phyloP scores from a whole-genome alignment of 176 grass and related monocot genomes.

The Neostapfia colusana region DNA sequence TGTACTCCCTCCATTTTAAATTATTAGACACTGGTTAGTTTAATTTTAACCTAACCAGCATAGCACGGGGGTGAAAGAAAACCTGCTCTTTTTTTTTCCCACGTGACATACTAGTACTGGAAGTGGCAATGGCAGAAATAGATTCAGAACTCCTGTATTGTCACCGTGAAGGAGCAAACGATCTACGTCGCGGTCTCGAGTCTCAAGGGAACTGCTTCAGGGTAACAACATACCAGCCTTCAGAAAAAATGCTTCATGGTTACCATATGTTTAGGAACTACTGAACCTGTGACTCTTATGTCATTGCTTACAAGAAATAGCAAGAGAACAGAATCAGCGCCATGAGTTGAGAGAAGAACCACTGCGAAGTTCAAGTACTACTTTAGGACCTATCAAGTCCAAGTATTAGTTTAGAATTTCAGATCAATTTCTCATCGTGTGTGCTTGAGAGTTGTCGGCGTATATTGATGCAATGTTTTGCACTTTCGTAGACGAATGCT shows the following conservation, averaged over 20 bases:
- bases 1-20: too few species aligned
- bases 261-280: conserved; percentile 30
- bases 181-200: conserved; percentile 4
- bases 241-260: conserved; percentile 24
- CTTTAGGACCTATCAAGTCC: not conserved
- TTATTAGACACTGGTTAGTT: too few species aligned
- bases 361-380: conserved; percentile 27
- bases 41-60: too few species aligned
- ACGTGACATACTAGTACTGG: not conserved
- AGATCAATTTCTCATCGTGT: not conserved
- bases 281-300: conserved; percentile 1
- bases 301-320: conserved; percentile 48
- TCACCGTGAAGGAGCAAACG: not conserved
- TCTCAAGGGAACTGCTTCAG: conserved; percentile 31
- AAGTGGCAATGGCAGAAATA: not conserved
- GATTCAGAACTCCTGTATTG: not conserved
- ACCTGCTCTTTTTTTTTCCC: not conserved
- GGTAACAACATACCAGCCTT: conserved; percentile 17
- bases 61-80: not conserved
- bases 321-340: conserved; percentile 12
- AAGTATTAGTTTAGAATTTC: conserved; percentile 24
- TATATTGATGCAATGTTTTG: not conserved
- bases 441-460: not conserved
- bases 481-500: not conserved
- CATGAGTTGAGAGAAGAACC: not conserved